Evolutionary conservation across 2,329 filamentous ascomycete genomes (phyloP), one percentile per base, ranked within the genome.

Genomic region (Herpotrichia juniperi): DNA sequence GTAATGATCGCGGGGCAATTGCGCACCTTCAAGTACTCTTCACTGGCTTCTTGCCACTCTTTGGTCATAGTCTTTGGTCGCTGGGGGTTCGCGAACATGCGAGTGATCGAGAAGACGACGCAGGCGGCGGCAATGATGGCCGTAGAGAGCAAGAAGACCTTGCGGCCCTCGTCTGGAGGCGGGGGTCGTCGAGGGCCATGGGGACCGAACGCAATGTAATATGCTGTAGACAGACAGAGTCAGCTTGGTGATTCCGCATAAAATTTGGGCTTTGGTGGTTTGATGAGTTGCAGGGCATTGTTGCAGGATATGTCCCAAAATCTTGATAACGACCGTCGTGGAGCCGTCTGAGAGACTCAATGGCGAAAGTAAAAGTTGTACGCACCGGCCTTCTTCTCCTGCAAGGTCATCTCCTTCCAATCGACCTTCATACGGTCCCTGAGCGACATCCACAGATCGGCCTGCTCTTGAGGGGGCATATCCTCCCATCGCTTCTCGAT

Each of bases 401-500:
- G 89, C 72, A 96, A 66, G 46, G 94, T 97, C 81, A 99, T 82
- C 74, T 97, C 91, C 74, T 88, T 86, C 94, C 94, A 99, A 83
- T 91, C 92, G 69, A 85, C 87, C 90, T 96, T 97, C 94, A 99
- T 99, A 74, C 94, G 89, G 81, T 99, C 94, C 78, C 94, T 87
- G 78, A 99, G 83, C 67, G 89, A 83, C 94, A 99, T 99, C 94
- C 94, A 99, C 69, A 99, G 83, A 75, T 99, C 94, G 65, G 94
- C 94, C 87, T 99, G 94, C 86, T 99, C 94, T 84, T 96, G 92
- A 61, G 94, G 91, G 54, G 93, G 93, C 90, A 97, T 93, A 60
- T 83, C 86, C 83, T 99, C 94, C 94, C 94, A 99, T 83, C 94
- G 86, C 88, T 96, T 97, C 87, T 99, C 94, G 74, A 99, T 97